Evolutionary conservation across 352 stramenopile genomes (phyloP), one percentile per base, ranked within the genome.

Genomic region (Pythium coloratum): DNA sequence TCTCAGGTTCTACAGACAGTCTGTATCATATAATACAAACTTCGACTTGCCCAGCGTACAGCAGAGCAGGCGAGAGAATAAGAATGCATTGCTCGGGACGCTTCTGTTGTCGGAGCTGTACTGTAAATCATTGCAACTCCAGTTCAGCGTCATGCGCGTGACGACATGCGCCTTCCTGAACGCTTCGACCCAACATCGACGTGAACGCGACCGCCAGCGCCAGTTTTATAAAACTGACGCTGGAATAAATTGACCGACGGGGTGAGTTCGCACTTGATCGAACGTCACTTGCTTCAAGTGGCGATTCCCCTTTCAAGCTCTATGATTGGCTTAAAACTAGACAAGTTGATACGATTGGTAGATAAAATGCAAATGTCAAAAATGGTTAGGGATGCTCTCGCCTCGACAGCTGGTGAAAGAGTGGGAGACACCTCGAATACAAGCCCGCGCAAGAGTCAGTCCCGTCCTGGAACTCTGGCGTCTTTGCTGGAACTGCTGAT

Each of bases 361-460:
- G 36, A 44, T 44, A 44, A 44, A 44, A 0, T 44, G 36, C 12
- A 44, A 16, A 4, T 44, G 3, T 44, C 36, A 44, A 44, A 44
- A 44, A 16, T 44, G 36, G 36, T 44, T 44, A 44, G 36, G 36
- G 36, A 44, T 44, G 36, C 8, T 7, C 4, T 12, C 10, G 7
- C 16, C 36, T 16, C 36, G 20, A 24, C 51, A n/a, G 18, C 16
- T 38, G 18, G 50, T 10, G 50, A 53, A 14, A 63, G 28, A 64
- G 59, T 65, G 59, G 59, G 51, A 67, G 9, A 9, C 26, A 38
- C 32, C 40, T 46, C 55, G 9, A 59, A 47, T 62, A 61, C 30
- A 36, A 53, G 57, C 51, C 49, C 12, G 44, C 44, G 26, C 40
- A 67, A 63, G 42, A 62, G 55, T 63, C 54, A 69, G 63, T 69